A percentile compares a stretch with the other conserved stretches of the same genome.
Conservation (phyloP, 2,329 filamentous ascomycete species). For the Colletotrichum euphorbiae region DNA sequence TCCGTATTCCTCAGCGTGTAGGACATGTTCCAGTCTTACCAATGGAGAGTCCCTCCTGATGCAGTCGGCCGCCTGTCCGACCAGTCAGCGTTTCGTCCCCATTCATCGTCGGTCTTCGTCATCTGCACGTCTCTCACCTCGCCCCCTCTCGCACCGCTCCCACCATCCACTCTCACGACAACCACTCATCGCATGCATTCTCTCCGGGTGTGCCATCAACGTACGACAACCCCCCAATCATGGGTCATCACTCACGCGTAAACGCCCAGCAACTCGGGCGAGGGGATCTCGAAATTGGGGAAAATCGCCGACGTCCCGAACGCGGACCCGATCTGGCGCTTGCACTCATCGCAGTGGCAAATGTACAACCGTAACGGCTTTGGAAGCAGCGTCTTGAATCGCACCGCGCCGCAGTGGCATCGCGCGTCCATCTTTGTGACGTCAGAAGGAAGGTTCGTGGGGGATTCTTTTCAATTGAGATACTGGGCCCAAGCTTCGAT, state of each 20-base stretch:
- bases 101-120: not conserved
- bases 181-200: not conserved
- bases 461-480: not conserved
- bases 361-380: slow-evolving; percentile 75
- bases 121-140: slow-evolving; percentile 8
- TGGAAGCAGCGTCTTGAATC: slow-evolving; percentile 70
- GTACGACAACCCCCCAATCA: not conserved
- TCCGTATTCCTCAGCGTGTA: not conserved
- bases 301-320: slow-evolving; percentile 79
- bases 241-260: slow-evolving; percentile 63
- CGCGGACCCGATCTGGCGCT: slow-evolving; percentile 72
- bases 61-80: slow-evolving; percentile 64
- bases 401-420: slow-evolving; percentile 74
- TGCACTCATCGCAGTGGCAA: slow-evolving; percentile 77
- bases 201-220: too few relatives aligned
- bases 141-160: not conserved
- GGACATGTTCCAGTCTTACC: slow-evolving; percentile 52
- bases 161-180: not conserved
- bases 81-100: slow-evolving; percentile 24
- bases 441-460: slow-evolving; percentile 17
- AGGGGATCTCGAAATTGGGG: slow-evolving; percentile 70
- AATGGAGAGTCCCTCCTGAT: slow-evolving; percentile 68
- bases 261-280: slow-evolving; percentile 60
- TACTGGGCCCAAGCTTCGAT: not conserved
- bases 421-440: slow-evolving; percentile 62